These are phyloP conservation scores for Arthrobotrys conoides DNA, from an alignment of 2,329 filamentous ascomycete species.

Conservation along the genomic window DNA sequence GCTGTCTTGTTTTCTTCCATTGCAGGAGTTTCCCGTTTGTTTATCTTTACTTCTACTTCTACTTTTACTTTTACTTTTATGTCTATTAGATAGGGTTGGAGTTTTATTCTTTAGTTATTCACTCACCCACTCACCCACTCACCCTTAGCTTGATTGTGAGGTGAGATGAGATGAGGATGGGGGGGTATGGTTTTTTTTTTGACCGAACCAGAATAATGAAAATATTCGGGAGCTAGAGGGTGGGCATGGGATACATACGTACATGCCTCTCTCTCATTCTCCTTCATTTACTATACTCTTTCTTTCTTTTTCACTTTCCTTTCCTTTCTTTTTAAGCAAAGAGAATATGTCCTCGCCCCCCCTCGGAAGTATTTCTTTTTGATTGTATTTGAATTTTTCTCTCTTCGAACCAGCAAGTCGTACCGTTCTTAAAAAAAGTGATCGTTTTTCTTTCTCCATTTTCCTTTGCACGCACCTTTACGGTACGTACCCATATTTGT, in stretches of 20 bases:
- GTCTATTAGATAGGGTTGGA: conserved; percentile 53
- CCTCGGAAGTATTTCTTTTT: not conserved
- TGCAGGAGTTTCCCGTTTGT: conserved; percentile 40
- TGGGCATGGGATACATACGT: not conserved
- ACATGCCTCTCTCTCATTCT: not conserved
- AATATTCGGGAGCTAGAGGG: conserved; percentile 14
- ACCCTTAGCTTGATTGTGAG: not conserved
- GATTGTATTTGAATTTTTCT: not conserved
- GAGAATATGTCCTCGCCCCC: not conserved
- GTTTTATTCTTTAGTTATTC: conserved; percentile 32
- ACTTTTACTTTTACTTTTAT: conserved; percentile 11
- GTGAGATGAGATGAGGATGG: too few species aligned
- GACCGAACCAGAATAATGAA: conserved; percentile 32
- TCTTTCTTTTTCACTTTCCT: not conserved
- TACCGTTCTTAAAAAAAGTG: not conserved
- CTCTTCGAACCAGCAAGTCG: not conserved
- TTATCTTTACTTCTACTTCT: too few species aligned
- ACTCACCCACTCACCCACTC: too few species aligned
- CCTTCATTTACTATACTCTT: too few species aligned
- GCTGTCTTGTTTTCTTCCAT: conserved; percentile 39
- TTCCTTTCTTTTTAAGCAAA: not conserved
- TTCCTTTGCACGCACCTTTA: too few species aligned
- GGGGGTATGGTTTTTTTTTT: too few species aligned
- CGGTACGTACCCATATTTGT: too few species aligned
- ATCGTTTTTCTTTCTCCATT: too few species aligned